Evolutionary conservation across 2,329 filamentous ascomycete species (phyloP).

Genomic region (Epichloe amarillans): DNA sequence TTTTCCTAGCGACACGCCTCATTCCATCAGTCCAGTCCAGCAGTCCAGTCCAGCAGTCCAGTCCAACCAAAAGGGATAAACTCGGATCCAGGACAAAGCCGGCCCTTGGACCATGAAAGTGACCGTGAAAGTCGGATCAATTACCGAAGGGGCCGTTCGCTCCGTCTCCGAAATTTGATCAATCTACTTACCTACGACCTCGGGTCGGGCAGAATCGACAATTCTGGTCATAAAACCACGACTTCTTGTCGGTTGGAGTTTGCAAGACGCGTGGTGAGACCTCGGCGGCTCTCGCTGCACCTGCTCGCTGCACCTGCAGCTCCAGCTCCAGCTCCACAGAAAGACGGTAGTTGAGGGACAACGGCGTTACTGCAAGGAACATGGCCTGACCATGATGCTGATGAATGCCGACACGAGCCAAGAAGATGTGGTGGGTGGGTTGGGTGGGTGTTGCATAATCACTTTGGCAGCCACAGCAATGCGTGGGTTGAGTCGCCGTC

Average conservation of each 20-base stretch:
- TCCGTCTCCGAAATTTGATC: too few species aligned
- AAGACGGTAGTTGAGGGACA: too few species aligned
- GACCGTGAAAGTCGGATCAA: too few species aligned
- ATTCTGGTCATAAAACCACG: too few species aligned
- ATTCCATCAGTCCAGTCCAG: background rate
- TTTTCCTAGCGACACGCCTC: conserved; percentile 16
- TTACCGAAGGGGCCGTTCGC: too few species aligned
- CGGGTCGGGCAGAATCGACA: too few species aligned
- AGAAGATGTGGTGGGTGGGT: background rate
- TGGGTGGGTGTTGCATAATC: background rate
- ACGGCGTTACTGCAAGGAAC: background rate
- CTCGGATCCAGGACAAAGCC: background rate
- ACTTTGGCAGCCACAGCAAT: background rate
- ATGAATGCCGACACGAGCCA: conserved; percentile 8
- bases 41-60: background rate
- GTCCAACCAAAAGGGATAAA: background rate
- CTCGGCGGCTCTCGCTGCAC: too few species aligned
- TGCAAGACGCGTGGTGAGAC: too few species aligned
- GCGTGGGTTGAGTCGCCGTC: background rate
- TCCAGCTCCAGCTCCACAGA: too few species aligned
- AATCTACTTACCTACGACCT: too few species aligned
- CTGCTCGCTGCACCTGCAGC: too few species aligned
- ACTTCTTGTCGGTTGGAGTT: too few species aligned
- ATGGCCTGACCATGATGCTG: background rate
- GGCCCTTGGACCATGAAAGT: background rate